Evolutionary conservation across 768 basidiomycete species (phyloP), one percentile per base, ranked within the genome.

Genomic region (Mycena epipterygia): DNA sequence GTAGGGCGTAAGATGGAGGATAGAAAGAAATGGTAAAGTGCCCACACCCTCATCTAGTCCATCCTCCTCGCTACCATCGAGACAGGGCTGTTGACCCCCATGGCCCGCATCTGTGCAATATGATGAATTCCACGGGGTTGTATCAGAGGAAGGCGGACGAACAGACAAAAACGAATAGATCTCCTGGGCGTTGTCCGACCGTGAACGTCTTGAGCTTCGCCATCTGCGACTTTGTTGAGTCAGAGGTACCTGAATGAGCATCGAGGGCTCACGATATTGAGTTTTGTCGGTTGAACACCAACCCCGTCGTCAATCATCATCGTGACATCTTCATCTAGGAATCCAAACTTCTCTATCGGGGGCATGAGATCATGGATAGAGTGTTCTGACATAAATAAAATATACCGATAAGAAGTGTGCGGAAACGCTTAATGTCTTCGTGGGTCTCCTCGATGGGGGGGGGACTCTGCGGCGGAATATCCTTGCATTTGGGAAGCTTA

Each of bases 151-250:
- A 2, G 21, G 16, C 19, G 1, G 9, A 64, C 63, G 42, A 17
- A 56, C 53, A 64, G 5, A 56, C 53, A 30, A 64, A 64, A 21
- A 64, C 63, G 53, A 64, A 64, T n/a, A 64, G 29, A 46, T 64
- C 63, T 6, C 63, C 63, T 1, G 42, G 16, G 32, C 17, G 21
- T 27, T 55, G 63, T 1, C 53, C 53, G 7, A 14, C 30, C 14
- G 56, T 16, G 23, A 55, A 64, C 0, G 30, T 55, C 42, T 27
- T 46, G 21, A 64, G 63, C 32, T 16, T 19, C 2, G 39, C 42
- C 52, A 64, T 55, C 63, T 64, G 13, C 13, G 8, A 29, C 52
- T 49, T 7, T 21, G 16, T 8, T 19, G 17, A 32, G 7, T 30
- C 39, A 39, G 3, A 27, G 37, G n/a, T 27, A 19, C 23, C 25